These are phyloP conservation scores for Arachis hypogaea DNA, from an alignment of 306 rosid species.

Conservation along the genomic window DNA sequence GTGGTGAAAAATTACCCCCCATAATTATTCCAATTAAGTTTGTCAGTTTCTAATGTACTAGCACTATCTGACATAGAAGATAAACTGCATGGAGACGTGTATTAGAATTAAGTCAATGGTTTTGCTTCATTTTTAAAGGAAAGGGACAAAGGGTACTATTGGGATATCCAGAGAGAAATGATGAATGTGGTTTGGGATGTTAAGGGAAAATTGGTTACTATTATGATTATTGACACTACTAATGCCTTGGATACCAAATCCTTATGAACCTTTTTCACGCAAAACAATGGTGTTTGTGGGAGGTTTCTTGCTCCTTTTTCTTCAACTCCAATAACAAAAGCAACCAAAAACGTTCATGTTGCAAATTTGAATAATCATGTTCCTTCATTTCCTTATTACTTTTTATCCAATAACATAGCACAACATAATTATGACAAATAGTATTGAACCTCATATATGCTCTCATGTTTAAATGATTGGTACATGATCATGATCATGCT, in stretches of 20 bases:
- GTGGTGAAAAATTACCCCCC: slow-evolving; percentile 5
- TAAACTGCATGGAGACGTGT: slow-evolving; percentile 24
- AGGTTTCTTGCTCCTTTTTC: slow-evolving; percentile 21
- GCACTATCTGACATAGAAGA: slow-evolving; percentile 20
- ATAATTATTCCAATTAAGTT: slow-evolving; percentile 4
- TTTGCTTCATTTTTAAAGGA: slow-evolving; percentile 36
- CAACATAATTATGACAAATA: slow-evolving; percentile 35
- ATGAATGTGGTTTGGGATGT: slow-evolving; percentile 45
- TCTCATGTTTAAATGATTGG: slow-evolving; percentile 50
- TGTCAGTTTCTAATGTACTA: slow-evolving; percentile 35
- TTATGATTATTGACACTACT: slow-evolving; percentile 23
- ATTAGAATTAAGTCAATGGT: background rate
- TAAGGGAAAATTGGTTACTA: background rate
- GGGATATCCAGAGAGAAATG: slow-evolving; percentile 30
- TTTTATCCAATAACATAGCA: slow-evolving; percentile 33
- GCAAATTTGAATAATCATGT: slow-evolving; percentile 48
- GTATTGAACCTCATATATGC: slow-evolving; percentile 40
- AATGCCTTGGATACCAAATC: slow-evolving; percentile 65
- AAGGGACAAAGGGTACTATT: slow-evolving; percentile 36
- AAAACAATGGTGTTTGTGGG: slow-evolving; percentile 50
- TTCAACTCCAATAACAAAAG: slow-evolving; percentile 40
- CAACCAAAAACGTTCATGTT: slow-evolving; percentile 24
- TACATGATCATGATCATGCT: slow-evolving; percentile 28
- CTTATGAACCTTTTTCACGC: slow-evolving; percentile 71
- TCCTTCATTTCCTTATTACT: slow-evolving; percentile 23